Conservation (phyloP, 208 protist species). For the Crithidia mellificae region DNA sequence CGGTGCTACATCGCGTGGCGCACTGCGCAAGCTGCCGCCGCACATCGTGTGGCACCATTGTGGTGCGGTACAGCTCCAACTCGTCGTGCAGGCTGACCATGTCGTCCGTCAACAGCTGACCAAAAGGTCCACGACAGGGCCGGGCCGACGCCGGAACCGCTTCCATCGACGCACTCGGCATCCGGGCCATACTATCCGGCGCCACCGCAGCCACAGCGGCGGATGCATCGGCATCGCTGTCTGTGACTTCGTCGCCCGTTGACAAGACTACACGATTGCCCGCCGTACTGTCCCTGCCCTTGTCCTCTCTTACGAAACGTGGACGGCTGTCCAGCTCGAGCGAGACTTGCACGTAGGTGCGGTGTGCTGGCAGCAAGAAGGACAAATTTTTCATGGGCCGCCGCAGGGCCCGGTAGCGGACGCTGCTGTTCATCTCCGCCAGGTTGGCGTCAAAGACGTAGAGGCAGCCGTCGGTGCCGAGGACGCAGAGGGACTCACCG, state of each 20-base stretch:
- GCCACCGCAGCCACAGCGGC: background rate
- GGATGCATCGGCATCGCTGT: too few relatives aligned
- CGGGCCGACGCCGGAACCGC: conserved; percentile 29
- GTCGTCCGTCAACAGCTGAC: conserved; percentile 61
- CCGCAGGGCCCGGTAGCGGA: conserved; percentile 55
- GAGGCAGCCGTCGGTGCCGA: conserved; percentile 55
- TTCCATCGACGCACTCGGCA: conserved; percentile 52
- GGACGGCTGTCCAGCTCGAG: conserved; percentile 22
- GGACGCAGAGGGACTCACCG: conserved; percentile 51
- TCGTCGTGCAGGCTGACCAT: conserved; percentile 61
- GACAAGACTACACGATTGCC: too few relatives aligned
- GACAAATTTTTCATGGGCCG: conserved; percentile 69
- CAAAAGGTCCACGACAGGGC: conserved; percentile 80
- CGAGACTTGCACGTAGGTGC: conserved; percentile 69
- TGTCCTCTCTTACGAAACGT: too few relatives aligned
- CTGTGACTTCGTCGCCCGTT: too few relatives aligned
- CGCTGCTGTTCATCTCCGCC: conserved; percentile 63
- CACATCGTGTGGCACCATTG: conserved; percentile 68
- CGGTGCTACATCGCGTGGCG: background rate
- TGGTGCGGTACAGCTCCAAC: conserved; percentile 69
- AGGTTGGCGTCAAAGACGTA: conserved; percentile 59
- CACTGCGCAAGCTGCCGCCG: conserved; percentile 20
- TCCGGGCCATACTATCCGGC: background rate
- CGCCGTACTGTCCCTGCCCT: background rate
- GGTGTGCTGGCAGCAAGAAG: conserved; percentile 74